Evolutionary conservation across 768 basidiomycete genomes (phyloP), one percentile per base, ranked within the genome.

Genomic region (Hypholoma sublateritium): DNA sequence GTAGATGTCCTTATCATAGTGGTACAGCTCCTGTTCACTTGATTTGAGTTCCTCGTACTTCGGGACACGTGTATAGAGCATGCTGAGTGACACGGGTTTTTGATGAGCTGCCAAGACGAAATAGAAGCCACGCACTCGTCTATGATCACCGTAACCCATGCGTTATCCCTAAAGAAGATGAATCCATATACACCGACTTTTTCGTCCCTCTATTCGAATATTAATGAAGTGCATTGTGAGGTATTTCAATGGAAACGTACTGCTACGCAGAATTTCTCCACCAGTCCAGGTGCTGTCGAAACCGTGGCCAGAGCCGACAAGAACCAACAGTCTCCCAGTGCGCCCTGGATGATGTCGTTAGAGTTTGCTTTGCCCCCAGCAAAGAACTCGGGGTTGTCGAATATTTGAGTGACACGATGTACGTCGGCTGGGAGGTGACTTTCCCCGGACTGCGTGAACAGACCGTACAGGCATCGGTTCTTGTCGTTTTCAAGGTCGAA

Each of bases 141-240:
- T 49, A 84, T 77, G 21, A 85, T 73, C 3, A 85, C 80, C 17
- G 77, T 78, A 12, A 78, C 77, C 83, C 83, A 84, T 39, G 65
- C 65, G 24, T 72, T 70, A 54, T 84, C 80, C 19, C 80, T 64
- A 67, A 78, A 83, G 67, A 84, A 84, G 36, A 83, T 80, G 66
- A 82, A 85, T 5, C 83, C 83, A 60, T 84, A 85, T 0, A 85
- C 76, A 13, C 83, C 82, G 25, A 83, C 76, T 61, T 76, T 43
- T 61, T 83, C 80, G 54, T 84, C 79, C 22, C 79, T 72, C 78
- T 80, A 48, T 2, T 32, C 17, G 17, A 37, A 8, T 19, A 39
- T 41, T 43, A 36, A 19, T 28, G 19, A 28, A 43, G 32, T n/a
- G 21, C 36, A 7, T 19, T n/a, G 8, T 53, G 32, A 7, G 34